A percentile compares a stretch with the other conserved stretches of the same genome.
phyloP scores from a whole-genome alignment of 2,329 filamentous ascomycete species.

The Ophiostoma angusticollis region DNA sequence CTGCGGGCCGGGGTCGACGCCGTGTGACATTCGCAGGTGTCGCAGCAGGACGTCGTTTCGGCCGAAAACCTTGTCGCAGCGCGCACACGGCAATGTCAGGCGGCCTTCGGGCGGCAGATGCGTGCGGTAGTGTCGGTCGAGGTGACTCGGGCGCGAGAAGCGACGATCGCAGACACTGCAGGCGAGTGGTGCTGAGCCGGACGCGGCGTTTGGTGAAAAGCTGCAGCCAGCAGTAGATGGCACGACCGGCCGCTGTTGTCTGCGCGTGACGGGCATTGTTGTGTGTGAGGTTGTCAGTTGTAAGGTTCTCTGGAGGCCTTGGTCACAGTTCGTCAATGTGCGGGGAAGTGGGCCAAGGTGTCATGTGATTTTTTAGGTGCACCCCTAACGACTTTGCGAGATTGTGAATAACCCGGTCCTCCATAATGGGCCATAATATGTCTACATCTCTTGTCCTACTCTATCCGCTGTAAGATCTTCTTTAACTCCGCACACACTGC shows the following conservation, averaged over 20 bases:
- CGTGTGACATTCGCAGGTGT: slow-evolving; percentile 17
- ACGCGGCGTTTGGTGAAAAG: not conserved
- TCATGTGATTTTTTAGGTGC: too few relatives aligned
- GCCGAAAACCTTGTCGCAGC: slow-evolving; percentile 15
- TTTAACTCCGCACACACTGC: slow-evolving; percentile 10
- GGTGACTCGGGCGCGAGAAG: slow-evolving; percentile 18
- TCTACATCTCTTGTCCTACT: not conserved
- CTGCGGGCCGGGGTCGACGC: slow-evolving; percentile 11
- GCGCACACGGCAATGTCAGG: slow-evolving; percentile 13
- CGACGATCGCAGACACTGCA: slow-evolving; percentile 16
- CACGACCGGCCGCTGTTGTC: too few relatives aligned
- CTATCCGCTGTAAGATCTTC: slow-evolving; percentile 1
- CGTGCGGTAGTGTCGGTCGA: slow-evolving; percentile 18
- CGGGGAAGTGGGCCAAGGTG: slow-evolving; percentile 7
- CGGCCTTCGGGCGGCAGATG: slow-evolving; percentile 17
- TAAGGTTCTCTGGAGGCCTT: too few relatives aligned
- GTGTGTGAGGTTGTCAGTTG: too few relatives aligned
- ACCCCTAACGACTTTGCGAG: too few relatives aligned
- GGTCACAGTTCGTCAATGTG: slow-evolving; percentile 3
- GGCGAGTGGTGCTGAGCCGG: not conserved
- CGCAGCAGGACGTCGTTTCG: slow-evolving; percentile 20
- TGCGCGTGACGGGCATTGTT: too few relatives aligned
- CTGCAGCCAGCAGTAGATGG: too few relatives aligned
- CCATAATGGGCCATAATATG: too few relatives aligned
- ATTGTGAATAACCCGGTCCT: too few relatives aligned